These are phyloP conservation scores for Calonectria ilicicola DNA, from an alignment of 2,329 filamentous ascomycete genomes.

Conservation along the genomic window DNA sequence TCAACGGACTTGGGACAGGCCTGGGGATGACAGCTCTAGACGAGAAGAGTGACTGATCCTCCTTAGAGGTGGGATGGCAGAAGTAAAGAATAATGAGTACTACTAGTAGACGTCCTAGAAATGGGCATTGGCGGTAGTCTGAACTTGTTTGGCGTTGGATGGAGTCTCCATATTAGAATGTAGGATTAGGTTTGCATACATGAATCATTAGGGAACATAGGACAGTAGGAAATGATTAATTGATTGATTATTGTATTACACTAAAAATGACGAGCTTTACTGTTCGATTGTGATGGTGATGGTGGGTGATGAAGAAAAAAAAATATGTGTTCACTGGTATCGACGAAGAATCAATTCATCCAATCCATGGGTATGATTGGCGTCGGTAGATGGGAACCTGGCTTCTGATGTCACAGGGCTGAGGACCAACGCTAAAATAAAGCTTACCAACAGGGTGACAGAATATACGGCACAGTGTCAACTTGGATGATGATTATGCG, in stretches of 20 bases:
- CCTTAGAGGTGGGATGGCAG: background rate
- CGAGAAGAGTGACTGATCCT: constrained; percentile 30
- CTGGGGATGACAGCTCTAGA: constrained; percentile 44
- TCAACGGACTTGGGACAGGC: constrained; percentile 32
- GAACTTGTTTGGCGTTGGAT: constrained; percentile 11
- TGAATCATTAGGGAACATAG: background rate
- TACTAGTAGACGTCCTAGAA: background rate
- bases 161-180: background rate
- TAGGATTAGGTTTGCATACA: background rate
- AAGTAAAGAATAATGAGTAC: background rate
- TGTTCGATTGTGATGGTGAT: background rate
- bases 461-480: constrained; percentile 28
- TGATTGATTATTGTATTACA: background rate
- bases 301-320: background rate
- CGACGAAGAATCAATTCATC: too few relatives aligned
- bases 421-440: constrained; percentile 24
- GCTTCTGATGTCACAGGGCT: constrained; percentile 5
- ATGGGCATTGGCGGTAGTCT: background rate
- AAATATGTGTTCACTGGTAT: background rate
- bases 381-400: background rate
- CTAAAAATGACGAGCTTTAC: background rate
- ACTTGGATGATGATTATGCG: background rate
- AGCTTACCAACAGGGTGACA: constrained; percentile 23
- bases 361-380: background rate
- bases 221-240: background rate